Evolutionary conservation across 805 yeast genomes (phyloP), one percentile per base, ranked within the genome.

Genomic region (Sporopachydermia lactativora): DNA sequence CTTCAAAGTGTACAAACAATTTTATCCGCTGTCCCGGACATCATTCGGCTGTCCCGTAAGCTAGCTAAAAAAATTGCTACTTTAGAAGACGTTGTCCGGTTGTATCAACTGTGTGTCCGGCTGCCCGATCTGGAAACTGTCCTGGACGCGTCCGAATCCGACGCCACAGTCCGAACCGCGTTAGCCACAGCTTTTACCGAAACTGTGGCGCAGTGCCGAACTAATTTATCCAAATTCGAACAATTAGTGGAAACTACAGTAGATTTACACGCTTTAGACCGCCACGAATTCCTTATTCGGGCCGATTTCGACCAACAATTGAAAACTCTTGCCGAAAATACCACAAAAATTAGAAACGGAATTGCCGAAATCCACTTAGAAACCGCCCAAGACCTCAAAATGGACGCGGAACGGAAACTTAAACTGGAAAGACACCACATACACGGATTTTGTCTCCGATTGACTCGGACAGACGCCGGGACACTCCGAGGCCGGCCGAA

Each of bases 361-460:
- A 81, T 89, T 46, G 65, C 69, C 42, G 56, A 62, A 2, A 69
- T 76, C 37, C 95, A 86, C 55, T 55, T 62, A 35, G 68, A 69
- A 4, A 77, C 77, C 3, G 84, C 81, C 2, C 82, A 78, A 24
- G 92, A 81, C 48, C 68, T 92, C 31, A 71, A 73, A 11, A 74
- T 86, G 59, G 97, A 88, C 44, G 66, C 80, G 3, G 95, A 84
- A 43, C 85, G 86, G 62, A 86, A 86, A 57, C 68, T 92, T 47
- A 92, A 24, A 57, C 61, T 92, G 39, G 98, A 92, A 55, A 75
- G 81, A 42, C 95, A 89, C 54, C 81, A 72, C 46, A 74, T 71
- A 18, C 94, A 84, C 57, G 96, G 96, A 15, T 88, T 95, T 94
- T 85, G 96, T 57, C 74, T 89, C 69, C 69, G 97, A 49, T 71